Evolutionary conservation across 768 basidiomycete species (phyloP), one percentile per base, ranked within the genome.

Genomic region (Tricholoma furcatifolium): DNA sequence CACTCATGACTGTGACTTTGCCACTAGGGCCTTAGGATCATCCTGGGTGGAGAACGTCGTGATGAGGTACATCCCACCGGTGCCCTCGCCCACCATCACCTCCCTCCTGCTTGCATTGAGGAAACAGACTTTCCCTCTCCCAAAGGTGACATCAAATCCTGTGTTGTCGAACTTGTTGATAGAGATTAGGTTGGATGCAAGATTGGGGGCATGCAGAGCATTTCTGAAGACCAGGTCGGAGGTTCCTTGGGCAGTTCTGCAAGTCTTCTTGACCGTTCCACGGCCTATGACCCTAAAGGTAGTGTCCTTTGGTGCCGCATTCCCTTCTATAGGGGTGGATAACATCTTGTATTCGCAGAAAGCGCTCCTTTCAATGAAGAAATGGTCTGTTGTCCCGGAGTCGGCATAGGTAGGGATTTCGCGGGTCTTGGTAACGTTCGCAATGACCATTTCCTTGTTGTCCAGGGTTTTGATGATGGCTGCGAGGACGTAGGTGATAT

Each of bases 331-430:
- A 1, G 21, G 35, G 11, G 12, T 38, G 5, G 9, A 10, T 1
- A 36, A 17, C 6, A 20, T 12, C 20, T 36, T 14, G 14, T 47
- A 38, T 5, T 41, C 35, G 6, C 31, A 18, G 35, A 69, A 67
- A 23, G 55, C 53, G 0, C 15, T 11, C n/a, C 46, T 6, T 30
- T 64, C 55, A 0, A 35, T 46, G 47, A 66, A 64, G 54, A 57
- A 69, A 38, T 65, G 60, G 23, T 66, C 57, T 3, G 47, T 62
- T 0, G 65, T 20, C n/a, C n/a, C n/a, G n/a, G n/a, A n/a, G n/a
- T n/a, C n/a, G n/a, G n/a, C n/a, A n/a, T n/a, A n/a, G n/a, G 40
- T 23, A 3, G 20, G 40, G 36, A 12, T 11, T 11, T 38, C 36
- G 12, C n/a, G n/a, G n/a, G 10, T 11, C 17, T 4, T 38, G 36